A percentile compares a stretch with the other conserved stretches of the same genome.
Evolutionary conservation across 345 rosid genomes (phyloP).

Genomic region (Populus pruinosa): DNA sequence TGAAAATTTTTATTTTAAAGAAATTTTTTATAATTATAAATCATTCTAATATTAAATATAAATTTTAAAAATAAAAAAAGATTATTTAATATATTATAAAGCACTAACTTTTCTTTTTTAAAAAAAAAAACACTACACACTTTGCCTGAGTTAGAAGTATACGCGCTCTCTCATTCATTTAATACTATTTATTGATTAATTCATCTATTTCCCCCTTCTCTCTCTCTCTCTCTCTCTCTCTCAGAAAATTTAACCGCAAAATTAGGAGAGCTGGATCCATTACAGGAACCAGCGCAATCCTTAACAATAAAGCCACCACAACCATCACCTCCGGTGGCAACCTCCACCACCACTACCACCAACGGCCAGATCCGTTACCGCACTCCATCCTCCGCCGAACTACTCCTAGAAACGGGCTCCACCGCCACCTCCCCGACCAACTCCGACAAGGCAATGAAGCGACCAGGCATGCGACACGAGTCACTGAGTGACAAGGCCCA

Average conservation of each 20-base stretch:
- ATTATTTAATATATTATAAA: too few relatives aligned
- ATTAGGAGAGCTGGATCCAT: conserved; percentile 72
- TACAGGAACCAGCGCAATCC: conserved; percentile 64
- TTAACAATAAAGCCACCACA: conserved; percentile 54
- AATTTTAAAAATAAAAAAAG: too few relatives aligned
- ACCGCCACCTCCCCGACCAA: conserved; percentile 46
- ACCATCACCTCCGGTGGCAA: conserved; percentile 14
- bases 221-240: neutral
- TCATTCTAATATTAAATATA: too few relatives aligned
- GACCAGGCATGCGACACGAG: conserved; percentile 45
- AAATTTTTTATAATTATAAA: too few relatives aligned
- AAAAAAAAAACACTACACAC: neutral
- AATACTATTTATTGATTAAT: too few relatives aligned
- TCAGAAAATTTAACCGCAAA: conserved; percentile 22
- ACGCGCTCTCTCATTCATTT: too few relatives aligned
- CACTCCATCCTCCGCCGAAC: conserved; percentile 40
- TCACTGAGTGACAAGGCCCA: conserved; percentile 76
- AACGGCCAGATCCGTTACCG: conserved; percentile 96
- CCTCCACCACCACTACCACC: conserved; percentile 28
- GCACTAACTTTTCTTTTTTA: too few relatives aligned
- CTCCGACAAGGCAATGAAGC: conserved; percentile 47
- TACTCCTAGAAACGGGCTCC: conserved; percentile 10
- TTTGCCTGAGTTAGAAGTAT: too few relatives aligned
- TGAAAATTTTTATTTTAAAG: too few relatives aligned
- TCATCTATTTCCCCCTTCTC: neutral